Evolutionary conservation across 306 rosid species (phyloP).

Genomic region (Pyrus communis): DNA sequence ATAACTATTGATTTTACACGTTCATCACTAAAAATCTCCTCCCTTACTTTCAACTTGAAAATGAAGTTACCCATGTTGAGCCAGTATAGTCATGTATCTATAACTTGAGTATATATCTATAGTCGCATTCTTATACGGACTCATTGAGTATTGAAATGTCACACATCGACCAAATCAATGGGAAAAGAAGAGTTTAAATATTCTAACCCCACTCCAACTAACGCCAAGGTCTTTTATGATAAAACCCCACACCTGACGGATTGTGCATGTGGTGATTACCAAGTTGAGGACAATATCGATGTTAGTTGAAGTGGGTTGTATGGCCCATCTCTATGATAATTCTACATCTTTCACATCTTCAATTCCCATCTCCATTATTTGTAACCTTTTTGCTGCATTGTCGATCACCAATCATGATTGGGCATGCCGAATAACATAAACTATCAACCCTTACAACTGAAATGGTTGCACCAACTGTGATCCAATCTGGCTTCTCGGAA

Average conservation of each 20-base stretch:
- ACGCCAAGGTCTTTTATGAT: too few relatives aligned
- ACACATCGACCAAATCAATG: too few relatives aligned
- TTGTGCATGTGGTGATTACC: too few relatives aligned
- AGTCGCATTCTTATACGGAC: conserved; percentile 59
- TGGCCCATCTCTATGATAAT: too few relatives aligned
- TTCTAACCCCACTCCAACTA: too few relatives aligned
- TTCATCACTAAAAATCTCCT: too few relatives aligned
- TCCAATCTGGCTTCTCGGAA: conserved; percentile 93
- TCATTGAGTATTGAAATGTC: conserved; percentile 13
- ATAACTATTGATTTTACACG: conserved; percentile 35
- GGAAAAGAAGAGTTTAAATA: too few relatives aligned
- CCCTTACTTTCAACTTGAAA: conserved; percentile 83
- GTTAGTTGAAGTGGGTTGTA: too few relatives aligned
- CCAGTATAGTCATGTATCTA: conserved; percentile 88
- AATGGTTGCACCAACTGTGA: conserved; percentile 59
- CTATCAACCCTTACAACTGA: conserved; percentile 60
- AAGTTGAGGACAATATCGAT: too few relatives aligned
- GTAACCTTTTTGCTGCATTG: conserved; percentile 82
- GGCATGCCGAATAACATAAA: conserved; percentile 85
- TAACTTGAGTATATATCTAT: conserved; percentile 69
- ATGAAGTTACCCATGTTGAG: conserved; percentile 64
- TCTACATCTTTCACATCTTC: conserved; percentile 76
- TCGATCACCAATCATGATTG: conserved; percentile 66
- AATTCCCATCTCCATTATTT: conserved; percentile 83
- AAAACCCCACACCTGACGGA: too few relatives aligned